These are phyloP conservation scores for Candida pseudoviswanathii DNA, from an alignment of 1,139 yeast genomes.

Conservation along the genomic window DNA sequence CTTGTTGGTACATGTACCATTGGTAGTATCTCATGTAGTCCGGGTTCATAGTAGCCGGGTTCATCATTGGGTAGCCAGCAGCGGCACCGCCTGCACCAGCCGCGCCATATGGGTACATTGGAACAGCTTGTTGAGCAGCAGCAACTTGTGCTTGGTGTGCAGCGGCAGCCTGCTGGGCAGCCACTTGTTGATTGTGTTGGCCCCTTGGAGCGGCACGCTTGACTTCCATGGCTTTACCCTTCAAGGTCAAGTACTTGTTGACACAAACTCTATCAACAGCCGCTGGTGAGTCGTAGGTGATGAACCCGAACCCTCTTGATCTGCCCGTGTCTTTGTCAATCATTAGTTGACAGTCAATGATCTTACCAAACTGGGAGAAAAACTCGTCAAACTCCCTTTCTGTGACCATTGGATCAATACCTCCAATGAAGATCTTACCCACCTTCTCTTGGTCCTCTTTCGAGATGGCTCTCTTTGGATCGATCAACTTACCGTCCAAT, in stretches of 20 bases:
- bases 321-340: slow-evolving; percentile 97
- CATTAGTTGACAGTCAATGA: slow-evolving; percentile 97
- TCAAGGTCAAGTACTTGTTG: slow-evolving; percentile 77
- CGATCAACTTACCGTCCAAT: slow-evolving; percentile 94
- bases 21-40: slow-evolving; percentile 87
- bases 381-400: slow-evolving; percentile 88
- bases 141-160: slow-evolving; percentile 20
- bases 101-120: slow-evolving; percentile 29
- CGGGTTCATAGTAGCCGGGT: slow-evolving; percentile 78
- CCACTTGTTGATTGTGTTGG: slow-evolving; percentile 46
- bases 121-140: slow-evolving; percentile 15
- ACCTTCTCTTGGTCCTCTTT: slow-evolving; percentile 97
- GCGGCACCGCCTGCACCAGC: background rate
- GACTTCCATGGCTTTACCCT: slow-evolving; percentile 92
- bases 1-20: slow-evolving; percentile 64
- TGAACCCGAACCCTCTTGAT: slow-evolving; percentile 97
- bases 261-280: slow-evolving; percentile 93
- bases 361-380: slow-evolving; percentile 88
- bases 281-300: slow-evolving; percentile 92
- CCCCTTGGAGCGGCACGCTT: slow-evolving; percentile 97
- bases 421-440: slow-evolving; percentile 97
- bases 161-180: slow-evolving; percentile 34
- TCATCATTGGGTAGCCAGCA: slow-evolving; percentile 35
- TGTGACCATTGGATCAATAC: slow-evolving; percentile 93
- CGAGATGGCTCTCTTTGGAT: slow-evolving; percentile 97